A percentile compares a stretch with the other conserved stretches of the same genome.
Evolutionary conservation across 768 basidiomycete genomes (phyloP).

Genomic region (Suillus fuscotomentosus): DNA sequence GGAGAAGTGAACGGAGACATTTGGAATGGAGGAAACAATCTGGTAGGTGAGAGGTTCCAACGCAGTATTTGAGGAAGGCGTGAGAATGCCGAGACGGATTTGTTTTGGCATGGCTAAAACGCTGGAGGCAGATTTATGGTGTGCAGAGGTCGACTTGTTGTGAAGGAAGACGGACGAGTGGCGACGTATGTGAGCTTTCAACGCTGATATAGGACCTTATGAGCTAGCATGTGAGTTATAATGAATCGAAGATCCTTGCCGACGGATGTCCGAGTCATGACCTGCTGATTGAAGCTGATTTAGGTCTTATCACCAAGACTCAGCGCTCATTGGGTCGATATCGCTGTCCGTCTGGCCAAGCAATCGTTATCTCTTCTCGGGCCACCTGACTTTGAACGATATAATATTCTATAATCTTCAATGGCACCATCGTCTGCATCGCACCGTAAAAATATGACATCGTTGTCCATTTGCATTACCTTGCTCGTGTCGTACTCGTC

Average conservation of each 20-base stretch:
- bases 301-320: not conserved
- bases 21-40: not conserved
- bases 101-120: not conserved
- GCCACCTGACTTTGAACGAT: not conserved
- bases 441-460: no score
- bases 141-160: not conserved
- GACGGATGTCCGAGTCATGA: not conserved
- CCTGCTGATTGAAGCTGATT: not conserved
- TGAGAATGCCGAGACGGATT: slow-evolving; percentile 1
- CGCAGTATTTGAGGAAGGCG: not conserved
- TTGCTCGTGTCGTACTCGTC: no score
- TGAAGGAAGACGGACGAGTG: not conserved
- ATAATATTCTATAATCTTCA: slow-evolving; percentile 22
- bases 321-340: not conserved
- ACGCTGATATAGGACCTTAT: not conserved
- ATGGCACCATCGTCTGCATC: no score
- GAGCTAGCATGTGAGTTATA: not conserved
- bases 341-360: not conserved
- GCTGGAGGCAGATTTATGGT: not conserved
- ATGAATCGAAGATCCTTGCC: not conserved
- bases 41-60: slow-evolving; percentile 1
- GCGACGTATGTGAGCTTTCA: not conserved
- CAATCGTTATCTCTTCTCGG: not conserved
- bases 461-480: no score
- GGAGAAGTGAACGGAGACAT: slow-evolving; percentile 1